These are phyloP conservation scores for Toxicodendron radicans DNA, from an alignment of 345 rosid genomes.

Conservation along the genomic window DNA sequence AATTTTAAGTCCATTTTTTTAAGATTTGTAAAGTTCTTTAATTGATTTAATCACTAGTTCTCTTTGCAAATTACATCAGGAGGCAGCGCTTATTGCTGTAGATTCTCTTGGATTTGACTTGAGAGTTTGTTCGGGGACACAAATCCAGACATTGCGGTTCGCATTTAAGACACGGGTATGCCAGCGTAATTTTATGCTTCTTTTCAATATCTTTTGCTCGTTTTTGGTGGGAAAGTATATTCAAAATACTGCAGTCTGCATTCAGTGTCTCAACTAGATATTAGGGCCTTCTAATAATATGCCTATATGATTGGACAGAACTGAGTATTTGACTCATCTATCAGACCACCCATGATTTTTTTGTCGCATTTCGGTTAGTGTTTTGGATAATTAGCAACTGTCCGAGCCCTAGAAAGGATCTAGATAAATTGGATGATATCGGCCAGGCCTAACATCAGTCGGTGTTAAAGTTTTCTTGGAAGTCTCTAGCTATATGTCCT, in stretches of 20 bases:
- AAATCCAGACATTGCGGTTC: constrained; percentile 78
- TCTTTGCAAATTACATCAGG: constrained; percentile 42
- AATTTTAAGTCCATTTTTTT: not conserved
- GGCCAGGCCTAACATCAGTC: not conserved
- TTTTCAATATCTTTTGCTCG: not conserved
- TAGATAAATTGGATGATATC: too few species aligned
- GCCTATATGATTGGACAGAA: too few species aligned
- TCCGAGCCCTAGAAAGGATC: too few species aligned
- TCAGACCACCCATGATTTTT: not conserved
- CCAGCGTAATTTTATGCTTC: not conserved
- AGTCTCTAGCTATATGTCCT: not conserved
- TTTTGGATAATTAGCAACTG: too few species aligned
- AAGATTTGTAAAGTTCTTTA: not conserved
- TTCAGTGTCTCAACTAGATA: not conserved
- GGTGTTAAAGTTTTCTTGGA: not conserved
- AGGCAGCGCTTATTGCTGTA: constrained; percentile 57
- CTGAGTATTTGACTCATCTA: too few species aligned
- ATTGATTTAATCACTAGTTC: constrained; percentile 7
- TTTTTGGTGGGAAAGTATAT: not conserved
- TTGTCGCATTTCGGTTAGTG: not conserved
- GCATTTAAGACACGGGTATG: constrained; percentile 70
- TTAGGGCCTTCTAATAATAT: not conserved
- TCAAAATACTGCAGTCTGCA: not conserved
- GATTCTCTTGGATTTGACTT: constrained; percentile 85
- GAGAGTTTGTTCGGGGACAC: constrained; percentile 84